A percentile compares a stretch with the other conserved stretches of the same genome.
Evolutionary conservation across 805 yeast genomes (phyloP).

Genomic region (Komagataella pseudopastoris): DNA sequence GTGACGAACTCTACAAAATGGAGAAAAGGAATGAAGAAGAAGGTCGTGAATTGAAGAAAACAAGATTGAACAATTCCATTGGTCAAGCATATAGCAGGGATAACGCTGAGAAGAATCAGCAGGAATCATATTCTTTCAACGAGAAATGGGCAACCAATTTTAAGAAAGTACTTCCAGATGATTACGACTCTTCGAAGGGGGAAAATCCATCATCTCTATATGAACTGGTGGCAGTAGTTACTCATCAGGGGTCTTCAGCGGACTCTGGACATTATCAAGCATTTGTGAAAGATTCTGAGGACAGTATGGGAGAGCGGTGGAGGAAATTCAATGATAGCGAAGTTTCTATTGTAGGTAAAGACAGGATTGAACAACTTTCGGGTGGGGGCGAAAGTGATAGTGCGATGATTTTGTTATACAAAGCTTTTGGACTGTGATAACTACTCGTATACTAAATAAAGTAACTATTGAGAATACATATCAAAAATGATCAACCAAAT

Average conservation of each 20-base stretch:
- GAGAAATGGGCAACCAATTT: constrained; percentile 35
- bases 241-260: constrained; percentile 92
- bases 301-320: constrained; percentile 66
- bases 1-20: constrained; percentile 67
- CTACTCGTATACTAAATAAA: no score
- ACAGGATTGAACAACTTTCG: constrained; percentile 71
- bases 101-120: constrained; percentile 38
- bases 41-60: constrained; percentile 57
- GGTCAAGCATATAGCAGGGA: constrained; percentile 27
- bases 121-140: constrained; percentile 31
- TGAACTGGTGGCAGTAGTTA: constrained; percentile 68
- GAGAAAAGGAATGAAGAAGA: constrained; percentile 67
- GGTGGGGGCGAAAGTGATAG: constrained; percentile 99
- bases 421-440: constrained; percentile 54
- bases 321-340: constrained; percentile 92
- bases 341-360: constrained; percentile 64
- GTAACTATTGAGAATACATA: not conserved
- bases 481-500: constrained; percentile 35
- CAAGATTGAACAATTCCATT: constrained; percentile 20
- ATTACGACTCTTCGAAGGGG: constrained; percentile 37
- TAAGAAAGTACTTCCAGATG: constrained; percentile 30
- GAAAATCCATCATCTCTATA: constrained; percentile 85
- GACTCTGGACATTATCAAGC: constrained; percentile 97
- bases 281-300: constrained; percentile 60
- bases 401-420: constrained; percentile 80